These are phyloP conservation scores for Fusarium anthophilum DNA, from an alignment of 2,329 filamentous ascomycete species.

Conservation along the genomic window DNA sequence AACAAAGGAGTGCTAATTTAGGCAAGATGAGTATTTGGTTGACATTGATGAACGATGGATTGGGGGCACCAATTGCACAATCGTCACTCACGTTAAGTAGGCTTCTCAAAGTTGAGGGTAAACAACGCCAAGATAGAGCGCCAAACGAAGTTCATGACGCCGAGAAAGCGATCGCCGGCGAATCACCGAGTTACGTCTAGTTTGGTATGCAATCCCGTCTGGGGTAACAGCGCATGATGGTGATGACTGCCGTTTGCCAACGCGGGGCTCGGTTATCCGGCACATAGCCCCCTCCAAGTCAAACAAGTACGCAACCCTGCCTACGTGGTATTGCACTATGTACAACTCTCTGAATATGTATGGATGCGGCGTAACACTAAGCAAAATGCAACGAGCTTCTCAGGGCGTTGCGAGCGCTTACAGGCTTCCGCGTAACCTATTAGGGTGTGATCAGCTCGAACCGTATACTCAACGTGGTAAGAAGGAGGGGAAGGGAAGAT, in stretches of 20 bases:
- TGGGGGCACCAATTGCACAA: background rate
- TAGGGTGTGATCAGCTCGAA: background rate
- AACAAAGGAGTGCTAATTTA: background rate
- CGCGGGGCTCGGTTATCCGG: slow-evolving; percentile 33
- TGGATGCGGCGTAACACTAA: background rate
- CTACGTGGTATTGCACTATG: background rate
- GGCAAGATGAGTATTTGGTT: background rate
- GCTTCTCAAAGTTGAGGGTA: background rate
- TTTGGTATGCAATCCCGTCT: slow-evolving; percentile 12
- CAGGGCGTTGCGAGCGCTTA: background rate
- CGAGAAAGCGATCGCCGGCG: slow-evolving; percentile 30
- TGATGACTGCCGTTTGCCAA: slow-evolving; percentile 10
- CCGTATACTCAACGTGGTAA: background rate
- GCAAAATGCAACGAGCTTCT: background rate
- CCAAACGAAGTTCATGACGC: slow-evolving; percentile 7
- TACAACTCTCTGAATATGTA: background rate
- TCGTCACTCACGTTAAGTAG: slow-evolving; percentile 16
- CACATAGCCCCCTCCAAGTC: slow-evolving; percentile 13
- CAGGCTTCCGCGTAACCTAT: background rate
- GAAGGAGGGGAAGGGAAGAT: background rate
- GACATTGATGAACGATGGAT: background rate
- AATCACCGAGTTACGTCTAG: slow-evolving; percentile 27
- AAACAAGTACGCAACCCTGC: background rate
- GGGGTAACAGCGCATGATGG: slow-evolving; percentile 10
- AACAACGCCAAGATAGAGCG: slow-evolving; percentile 1